Base-by-base conservation (phyloP, 2,329 filamentous ascomycete species). In the Monilinia aucupariae region DNA sequence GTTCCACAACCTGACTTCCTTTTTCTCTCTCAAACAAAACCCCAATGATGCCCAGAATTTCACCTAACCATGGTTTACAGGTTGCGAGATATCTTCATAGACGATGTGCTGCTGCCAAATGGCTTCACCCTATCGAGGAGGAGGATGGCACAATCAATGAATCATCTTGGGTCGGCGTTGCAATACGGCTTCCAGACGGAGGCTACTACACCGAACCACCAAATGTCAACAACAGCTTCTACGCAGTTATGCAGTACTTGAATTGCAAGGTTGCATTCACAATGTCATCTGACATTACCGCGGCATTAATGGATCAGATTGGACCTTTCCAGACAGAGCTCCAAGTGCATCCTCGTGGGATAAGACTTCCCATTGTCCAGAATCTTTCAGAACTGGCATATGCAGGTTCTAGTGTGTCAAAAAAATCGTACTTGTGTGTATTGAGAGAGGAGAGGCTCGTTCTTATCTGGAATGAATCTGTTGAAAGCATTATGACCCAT, bases 311-410 rank as follows among this genome's bases (percentile, higher is more conserved):
- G 43, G 66, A 65, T 34, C 66, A 67, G n/a, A 64, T 68, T 37
- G 59, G 54, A 10, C 67, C 67, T 25, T 66, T 65, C 47, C 67
- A 68, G 45, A 64, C 64, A 3, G 67, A 67, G 39, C n/a, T 68
- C 2, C 56, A 62, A 43, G 59, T 68, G 6, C 49, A 63, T 5
- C 61, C 63, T 2, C 61, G 59, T 48, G 64, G 64, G 5, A 55
- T 66, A 22, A 67, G 50, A 53, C 61, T 68, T 25, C 59, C 61
- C 39, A 78, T 82, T 47, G 76, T 75, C 15, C 76, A 79, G 59
- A 82, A 82, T 7, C 74, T 85, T 20, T 76, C 78, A 61, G 82
- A 84, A 68, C 78, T 83, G 48, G 75, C 77, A 8, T 53, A 51
- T 15, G 61, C 51, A n/a, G 51, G 45, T 9, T 52, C 62, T 13